phyloP scores from a whole-genome alignment of 768 basidiomycete species.

The Auricularia sp. region DNA sequence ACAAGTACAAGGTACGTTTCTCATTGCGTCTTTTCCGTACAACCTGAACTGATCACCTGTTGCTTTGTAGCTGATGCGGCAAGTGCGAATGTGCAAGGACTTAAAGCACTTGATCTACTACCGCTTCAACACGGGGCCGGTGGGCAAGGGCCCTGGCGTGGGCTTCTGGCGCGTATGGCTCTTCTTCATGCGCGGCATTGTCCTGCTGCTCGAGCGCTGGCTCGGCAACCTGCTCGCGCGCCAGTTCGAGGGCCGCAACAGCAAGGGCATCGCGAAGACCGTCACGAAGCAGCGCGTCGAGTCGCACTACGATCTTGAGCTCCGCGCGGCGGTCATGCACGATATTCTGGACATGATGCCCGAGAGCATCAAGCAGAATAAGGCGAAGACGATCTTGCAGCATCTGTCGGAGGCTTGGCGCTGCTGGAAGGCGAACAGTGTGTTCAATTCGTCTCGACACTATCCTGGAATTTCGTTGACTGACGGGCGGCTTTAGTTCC shows the following conservation, averaged over 20 bases:
- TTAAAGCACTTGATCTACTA: slow-evolving; percentile 97
- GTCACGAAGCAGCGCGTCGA: slow-evolving; percentile 99
- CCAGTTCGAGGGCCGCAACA: slow-evolving; percentile 97
- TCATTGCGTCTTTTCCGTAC: background rate
- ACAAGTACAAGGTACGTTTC: slow-evolving; percentile 83
- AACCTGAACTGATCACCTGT: background rate
- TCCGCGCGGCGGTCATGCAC: slow-evolving; percentile 98
- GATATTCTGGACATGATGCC: slow-evolving; percentile 99
- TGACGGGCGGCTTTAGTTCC: slow-evolving; percentile 47
- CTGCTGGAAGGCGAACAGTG: slow-evolving; percentile 90
- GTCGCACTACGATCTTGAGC: slow-evolving; percentile 94
- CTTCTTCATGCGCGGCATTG: slow-evolving; percentile 99
- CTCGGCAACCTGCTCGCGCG: slow-evolving; percentile 93
- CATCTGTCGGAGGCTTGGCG: slow-evolving; percentile 98
- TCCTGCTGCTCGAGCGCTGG: slow-evolving; percentile 95
- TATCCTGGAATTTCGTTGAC: background rate
- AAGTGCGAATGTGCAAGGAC: slow-evolving; percentile 99
- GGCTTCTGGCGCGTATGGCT: slow-evolving; percentile 99
- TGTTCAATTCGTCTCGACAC: slow-evolving; percentile 14
- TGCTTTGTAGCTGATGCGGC: slow-evolving; percentile 73
- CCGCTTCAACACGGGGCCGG: slow-evolving; percentile 98
- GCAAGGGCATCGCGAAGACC: slow-evolving; percentile 92
- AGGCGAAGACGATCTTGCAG: slow-evolving; percentile 98
- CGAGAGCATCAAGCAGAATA: slow-evolving; percentile 97
- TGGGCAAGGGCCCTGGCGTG: slow-evolving; percentile 96